phyloP scores from a whole-genome alignment of 1,284 basidiomycete species.

The Thecaphora frezii region DNA sequence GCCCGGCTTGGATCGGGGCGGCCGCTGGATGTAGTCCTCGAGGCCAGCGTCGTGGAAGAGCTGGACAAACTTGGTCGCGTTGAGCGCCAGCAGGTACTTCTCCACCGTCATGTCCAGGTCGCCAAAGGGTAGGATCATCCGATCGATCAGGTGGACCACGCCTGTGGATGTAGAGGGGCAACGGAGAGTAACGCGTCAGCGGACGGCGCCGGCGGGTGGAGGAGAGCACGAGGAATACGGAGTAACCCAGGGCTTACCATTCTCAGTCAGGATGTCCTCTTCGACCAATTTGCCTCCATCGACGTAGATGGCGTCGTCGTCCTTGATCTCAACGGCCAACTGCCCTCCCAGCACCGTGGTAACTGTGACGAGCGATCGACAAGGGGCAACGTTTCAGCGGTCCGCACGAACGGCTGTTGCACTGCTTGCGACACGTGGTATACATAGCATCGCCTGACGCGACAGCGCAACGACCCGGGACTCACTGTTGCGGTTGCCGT shows the following conservation, averaged over 20 bases:
- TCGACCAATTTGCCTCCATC: slow-evolving; percentile 33
- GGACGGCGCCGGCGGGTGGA: no score
- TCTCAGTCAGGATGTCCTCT: slow-evolving; percentile 53
- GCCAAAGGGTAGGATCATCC: slow-evolving; percentile 75
- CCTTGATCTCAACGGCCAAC: slow-evolving; percentile 22
- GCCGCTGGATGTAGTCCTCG: slow-evolving; percentile 62
- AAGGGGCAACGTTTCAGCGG: slow-evolving; percentile 6
- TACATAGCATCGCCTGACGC: no score
- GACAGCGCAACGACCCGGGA: no score
- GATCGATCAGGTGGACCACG: slow-evolving; percentile 84
- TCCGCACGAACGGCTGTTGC: background rate
- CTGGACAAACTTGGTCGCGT: slow-evolving; percentile 87
- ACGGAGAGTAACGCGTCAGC: no score
- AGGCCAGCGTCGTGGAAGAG: slow-evolving; percentile 70
- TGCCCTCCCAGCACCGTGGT: slow-evolving; percentile 50
- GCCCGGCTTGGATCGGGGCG: slow-evolving; percentile 18
- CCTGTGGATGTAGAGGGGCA: no score
- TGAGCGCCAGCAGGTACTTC: slow-evolving; percentile 84
- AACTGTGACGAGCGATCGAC: slow-evolving; percentile 15
- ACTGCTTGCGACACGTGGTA: no score
- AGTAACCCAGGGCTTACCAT: no score
- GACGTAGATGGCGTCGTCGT: slow-evolving; percentile 14
- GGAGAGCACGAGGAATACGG: no score
- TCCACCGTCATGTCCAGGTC: slow-evolving; percentile 83
- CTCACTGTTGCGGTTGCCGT: slow-evolving; percentile 2